Evolutionary conservation across 192 early-diverging fungal genomes (phyloP).

Genomic region (Podila verticillata): DNA sequence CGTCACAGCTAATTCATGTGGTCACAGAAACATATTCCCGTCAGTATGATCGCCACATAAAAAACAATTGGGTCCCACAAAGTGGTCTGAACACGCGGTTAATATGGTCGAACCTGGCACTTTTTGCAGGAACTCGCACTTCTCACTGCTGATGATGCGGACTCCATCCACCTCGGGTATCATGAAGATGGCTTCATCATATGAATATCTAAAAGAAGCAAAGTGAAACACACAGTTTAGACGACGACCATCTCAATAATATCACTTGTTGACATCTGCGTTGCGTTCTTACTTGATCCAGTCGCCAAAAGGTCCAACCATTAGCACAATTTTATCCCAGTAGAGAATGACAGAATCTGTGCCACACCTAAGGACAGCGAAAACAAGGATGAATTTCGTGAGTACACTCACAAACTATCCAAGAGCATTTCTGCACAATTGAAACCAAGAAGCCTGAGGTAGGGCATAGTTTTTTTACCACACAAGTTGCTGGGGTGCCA

Average conservation of each 20-base stretch:
- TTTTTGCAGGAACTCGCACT: constrained; percentile 88
- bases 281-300: constrained; percentile 69
- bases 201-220: constrained; percentile 54
- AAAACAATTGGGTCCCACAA: neutral
- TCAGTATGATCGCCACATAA: neutral
- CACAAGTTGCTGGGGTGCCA: constrained; percentile 77
- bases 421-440: no score
- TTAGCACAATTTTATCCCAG: constrained; percentile 83
- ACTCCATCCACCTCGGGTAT: constrained; percentile 93
- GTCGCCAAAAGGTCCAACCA: constrained; percentile 95
- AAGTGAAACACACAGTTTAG: constrained; percentile 15
- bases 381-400: neutral
- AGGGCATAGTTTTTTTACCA: constrained; percentile 60
- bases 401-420: constrained; percentile 35
- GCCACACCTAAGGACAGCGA: constrained; percentile 79
- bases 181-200: constrained; percentile 84
- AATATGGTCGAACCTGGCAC: constrained; percentile 71
- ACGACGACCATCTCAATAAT: neutral
- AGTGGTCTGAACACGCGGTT: no score
- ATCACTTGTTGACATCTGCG: neutral
- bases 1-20: constrained; percentile 59
- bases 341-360: constrained; percentile 90
- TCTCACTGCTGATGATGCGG: constrained; percentile 84
- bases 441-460: no score
- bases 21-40: neutral